phyloP scores from a whole-genome alignment of 306 rosid genomes.

The Ammopiptanthus mongolicus region DNA sequence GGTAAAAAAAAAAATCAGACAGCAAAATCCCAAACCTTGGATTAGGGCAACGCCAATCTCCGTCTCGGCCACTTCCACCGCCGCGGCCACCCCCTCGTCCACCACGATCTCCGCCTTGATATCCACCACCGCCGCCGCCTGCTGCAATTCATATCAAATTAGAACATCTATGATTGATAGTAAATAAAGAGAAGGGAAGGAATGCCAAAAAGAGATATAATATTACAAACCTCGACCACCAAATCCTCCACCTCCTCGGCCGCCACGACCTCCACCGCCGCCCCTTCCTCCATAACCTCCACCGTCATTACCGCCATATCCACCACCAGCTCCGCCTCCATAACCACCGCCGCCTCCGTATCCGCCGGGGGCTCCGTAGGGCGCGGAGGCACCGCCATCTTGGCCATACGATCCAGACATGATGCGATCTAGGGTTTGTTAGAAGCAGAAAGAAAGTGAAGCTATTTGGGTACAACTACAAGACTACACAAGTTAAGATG shows the following conservation, averaged over 20 bases:
- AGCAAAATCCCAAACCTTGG: conserved; percentile 43
- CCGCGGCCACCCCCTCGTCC: conserved; percentile 66
- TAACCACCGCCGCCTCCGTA: conserved; percentile 38
- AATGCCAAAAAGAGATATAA: neutral
- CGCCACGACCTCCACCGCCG: conserved; percentile 43
- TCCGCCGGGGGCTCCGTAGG: conserved; percentile 52
- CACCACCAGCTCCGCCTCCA: conserved; percentile 30
- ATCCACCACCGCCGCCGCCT: conserved; percentile 56
- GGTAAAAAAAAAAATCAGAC: neutral
- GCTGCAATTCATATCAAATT: conserved; percentile 18
- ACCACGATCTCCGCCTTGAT: conserved; percentile 83
- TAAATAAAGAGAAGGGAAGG: neutral
- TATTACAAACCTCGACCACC: conserved; percentile 76
- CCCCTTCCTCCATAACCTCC: conserved; percentile 45
- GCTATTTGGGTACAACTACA: neutral
- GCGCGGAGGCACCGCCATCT: conserved; percentile 60
- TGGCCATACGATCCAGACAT: conserved; percentile 95
- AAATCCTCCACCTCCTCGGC: conserved; percentile 60
- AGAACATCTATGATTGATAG: neutral
- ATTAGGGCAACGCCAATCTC: conserved; percentile 97
- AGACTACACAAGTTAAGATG: neutral
- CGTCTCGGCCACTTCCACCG: conserved; percentile 93
- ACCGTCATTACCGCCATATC: conserved; percentile 40
- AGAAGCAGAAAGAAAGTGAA: conserved; percentile 18
- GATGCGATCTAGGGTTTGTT: conserved; percentile 46